A percentile compares a stretch with the other conserved stretches of the same genome.
phyloP scores from a whole-genome alignment of 164 flowering plant species.

The Akebia trifoliata region DNA sequence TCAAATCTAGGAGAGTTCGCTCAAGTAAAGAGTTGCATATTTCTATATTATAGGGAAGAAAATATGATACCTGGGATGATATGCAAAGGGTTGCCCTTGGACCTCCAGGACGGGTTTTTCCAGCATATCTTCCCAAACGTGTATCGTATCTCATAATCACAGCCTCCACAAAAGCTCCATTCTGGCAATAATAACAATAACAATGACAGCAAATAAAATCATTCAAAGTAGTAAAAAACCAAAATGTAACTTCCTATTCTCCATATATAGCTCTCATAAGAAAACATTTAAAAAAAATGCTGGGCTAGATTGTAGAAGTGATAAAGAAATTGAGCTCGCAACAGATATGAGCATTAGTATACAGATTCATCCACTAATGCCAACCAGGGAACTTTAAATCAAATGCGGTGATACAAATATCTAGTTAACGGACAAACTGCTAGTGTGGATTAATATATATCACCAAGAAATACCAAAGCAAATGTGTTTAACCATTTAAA shows the following conservation, averaged over 20 bases:
- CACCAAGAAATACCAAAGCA: too few species aligned
- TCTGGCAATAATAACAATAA: conserved; percentile 30
- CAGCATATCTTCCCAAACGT: conserved; percentile 69
- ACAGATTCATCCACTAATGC: too few species aligned
- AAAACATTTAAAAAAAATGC: too few species aligned
- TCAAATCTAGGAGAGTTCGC: too few species aligned
- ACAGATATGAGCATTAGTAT: too few species aligned
- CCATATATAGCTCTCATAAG: background rate
- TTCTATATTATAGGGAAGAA: background rate
- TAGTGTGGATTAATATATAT: too few species aligned
- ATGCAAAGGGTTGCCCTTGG: conserved; percentile 81
- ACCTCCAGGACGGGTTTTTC: conserved; percentile 90
- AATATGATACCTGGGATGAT: conserved; percentile 93
- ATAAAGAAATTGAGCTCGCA: too few species aligned
- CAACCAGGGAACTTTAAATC: too few species aligned
- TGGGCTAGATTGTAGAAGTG: too few species aligned
- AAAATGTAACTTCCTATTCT: background rate
- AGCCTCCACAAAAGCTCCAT: conserved; percentile 86
- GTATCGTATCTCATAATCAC: conserved; percentile 94
- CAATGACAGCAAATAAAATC: background rate
- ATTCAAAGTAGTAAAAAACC: background rate
- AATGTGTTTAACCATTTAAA: too few species aligned
- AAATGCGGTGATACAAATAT: too few species aligned
- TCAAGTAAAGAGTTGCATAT: background rate
- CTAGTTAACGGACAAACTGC: too few species aligned